Evolutionary conservation across 176 grass and related monocot species (phyloP), one percentile per base, ranked within the genome.

Genomic region (Carex scoparia): DNA sequence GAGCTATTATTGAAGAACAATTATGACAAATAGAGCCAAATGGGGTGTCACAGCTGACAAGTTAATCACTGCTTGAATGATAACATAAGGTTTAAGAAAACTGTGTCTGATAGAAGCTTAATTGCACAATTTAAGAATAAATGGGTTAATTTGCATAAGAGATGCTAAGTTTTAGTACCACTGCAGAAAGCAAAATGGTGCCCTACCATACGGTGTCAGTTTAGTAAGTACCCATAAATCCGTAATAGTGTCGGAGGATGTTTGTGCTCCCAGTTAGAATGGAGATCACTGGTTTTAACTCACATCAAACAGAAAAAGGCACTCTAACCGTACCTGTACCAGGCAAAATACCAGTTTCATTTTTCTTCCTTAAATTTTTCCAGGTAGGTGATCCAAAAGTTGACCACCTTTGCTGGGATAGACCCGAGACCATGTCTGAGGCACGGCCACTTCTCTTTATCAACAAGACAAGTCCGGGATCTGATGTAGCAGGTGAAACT

Each of bases 331-430:
- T 77, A 16, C 44, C 73, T 77, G 49, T 77, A 32, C 46, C 23
- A 54, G 46, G 0, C 5, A 15, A 33, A 23, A 44, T 11, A 69
- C 33, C 1, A 70, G 15, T 70, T 70, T 42, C 1, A 69, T 2
- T 70, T 44, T 18, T 42, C 5, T 70, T 70, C 3, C 75, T 3
- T 67, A 79, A n/a, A 79, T 23, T 37, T 72, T 57, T 14, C 11
- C 79, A 93, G 94, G 94, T 93, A 7, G 94, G 91, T 57, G 89
- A 97, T 81, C 94, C 89, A 65, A 84, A 89, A 40, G 18, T 57
- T 4, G 94, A 97, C 79, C 94, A 97, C 89, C 82, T 85, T 65
- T 97, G 92, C 82, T 97, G 94, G 92, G 90, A 94, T 40, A 69
- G 94, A 27, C 94, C 94, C 38, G 94, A 97, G 88, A 84, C 72